Conservation (phyloP, 345 rosid species). For the Boechera stricta region DNA sequence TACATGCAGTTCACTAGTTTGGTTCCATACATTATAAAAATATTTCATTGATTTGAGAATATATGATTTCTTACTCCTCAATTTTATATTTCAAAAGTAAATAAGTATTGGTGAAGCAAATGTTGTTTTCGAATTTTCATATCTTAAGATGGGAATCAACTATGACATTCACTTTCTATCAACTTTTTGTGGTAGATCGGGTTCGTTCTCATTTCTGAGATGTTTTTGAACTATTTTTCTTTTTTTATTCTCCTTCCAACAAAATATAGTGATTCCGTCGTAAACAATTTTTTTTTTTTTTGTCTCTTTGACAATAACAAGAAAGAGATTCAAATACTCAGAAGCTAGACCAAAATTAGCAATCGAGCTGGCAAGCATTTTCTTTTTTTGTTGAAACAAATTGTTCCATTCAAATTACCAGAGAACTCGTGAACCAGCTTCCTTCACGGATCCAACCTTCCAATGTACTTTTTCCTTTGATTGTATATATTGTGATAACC, state of each 20-base stretch:
- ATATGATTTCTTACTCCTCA: slow-evolving; percentile 10
- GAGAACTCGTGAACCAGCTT: slow-evolving; percentile 19
- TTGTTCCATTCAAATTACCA: slow-evolving; percentile 35
- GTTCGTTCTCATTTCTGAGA: slow-evolving; percentile 40
- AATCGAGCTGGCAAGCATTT: slow-evolving; percentile 35
- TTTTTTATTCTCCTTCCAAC: slow-evolving; percentile 20
- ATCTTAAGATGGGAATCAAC: slow-evolving; percentile 37
- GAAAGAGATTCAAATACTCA: slow-evolving; percentile 22
- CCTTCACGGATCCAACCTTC: slow-evolving; percentile 4
- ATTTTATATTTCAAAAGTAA: slow-evolving; percentile 23
- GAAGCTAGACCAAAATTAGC: slow-evolving; percentile 32
- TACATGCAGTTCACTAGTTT: slow-evolving; percentile 11
- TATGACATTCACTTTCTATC: slow-evolving; percentile 36
- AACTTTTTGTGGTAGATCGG: slow-evolving; percentile 37
- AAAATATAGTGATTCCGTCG: slow-evolving; percentile 25
- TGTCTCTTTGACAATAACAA: slow-evolving; percentile 29
- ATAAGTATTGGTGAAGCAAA: slow-evolving; percentile 24
- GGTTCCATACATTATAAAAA: slow-evolving; percentile 16
- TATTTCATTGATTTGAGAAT: slow-evolving; percentile 25
- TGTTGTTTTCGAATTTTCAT: slow-evolving; percentile 36
- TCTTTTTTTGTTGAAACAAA: slow-evolving; percentile 4
- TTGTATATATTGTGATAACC: background rate
- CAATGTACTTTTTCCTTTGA: background rate
- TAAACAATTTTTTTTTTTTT: slow-evolving; percentile 1
- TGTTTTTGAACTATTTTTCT: slow-evolving; percentile 16